Conservation (phyloP, 305 asterid species). For the Solanum hybrid region DNA sequence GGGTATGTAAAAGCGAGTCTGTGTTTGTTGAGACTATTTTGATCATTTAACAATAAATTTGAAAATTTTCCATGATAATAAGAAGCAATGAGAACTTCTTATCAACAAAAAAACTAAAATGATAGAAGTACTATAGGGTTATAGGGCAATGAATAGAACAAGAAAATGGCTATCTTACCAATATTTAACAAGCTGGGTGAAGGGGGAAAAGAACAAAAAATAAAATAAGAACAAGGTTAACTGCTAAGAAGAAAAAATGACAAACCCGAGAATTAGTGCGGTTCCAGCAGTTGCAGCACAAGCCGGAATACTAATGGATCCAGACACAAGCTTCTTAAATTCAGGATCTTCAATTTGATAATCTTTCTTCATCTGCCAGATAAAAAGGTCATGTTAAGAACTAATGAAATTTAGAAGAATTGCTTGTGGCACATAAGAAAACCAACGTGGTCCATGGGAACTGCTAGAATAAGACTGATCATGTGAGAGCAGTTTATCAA, state of each 20-base stretch:
- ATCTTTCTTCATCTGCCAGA: slow-evolving; percentile 58
- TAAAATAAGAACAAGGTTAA: background rate
- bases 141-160: background rate
- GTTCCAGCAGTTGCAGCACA: slow-evolving; percentile 90
- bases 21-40: background rate
- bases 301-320: slow-evolving; percentile 57
- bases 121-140: too few species aligned
- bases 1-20: background rate
- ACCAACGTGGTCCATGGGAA: background rate
- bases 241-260: slow-evolving; percentile 3
- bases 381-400: slow-evolving; percentile 1
- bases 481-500: background rate
- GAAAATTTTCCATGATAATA: background rate
- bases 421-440: background rate
- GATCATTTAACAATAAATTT: background rate
- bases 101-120: background rate
- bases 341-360: slow-evolving; percentile 47
- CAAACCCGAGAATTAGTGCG: slow-evolving; percentile 65
- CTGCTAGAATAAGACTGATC: background rate
- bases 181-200: background rate
- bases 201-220: background rate
- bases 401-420: background rate
- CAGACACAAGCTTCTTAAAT: slow-evolving; percentile 51
- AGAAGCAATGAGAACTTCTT: background rate
- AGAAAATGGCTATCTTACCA: background rate